These are phyloP conservation scores for Sanghuangporus baumii DNA, from an alignment of 1,284 basidiomycete species.

Conservation along the genomic window DNA sequence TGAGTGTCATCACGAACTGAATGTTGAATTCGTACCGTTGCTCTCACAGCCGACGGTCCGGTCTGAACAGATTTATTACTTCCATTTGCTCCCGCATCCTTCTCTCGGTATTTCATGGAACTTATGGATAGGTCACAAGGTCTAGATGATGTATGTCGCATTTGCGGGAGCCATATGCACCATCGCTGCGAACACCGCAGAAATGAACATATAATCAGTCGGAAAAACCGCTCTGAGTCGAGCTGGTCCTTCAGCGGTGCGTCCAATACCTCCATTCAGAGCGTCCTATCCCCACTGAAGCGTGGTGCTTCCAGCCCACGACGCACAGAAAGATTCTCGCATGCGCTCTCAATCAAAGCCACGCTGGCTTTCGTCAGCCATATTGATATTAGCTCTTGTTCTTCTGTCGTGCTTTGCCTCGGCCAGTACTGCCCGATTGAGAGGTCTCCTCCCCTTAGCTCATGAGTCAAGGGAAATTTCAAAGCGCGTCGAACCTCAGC, in stretches of 20 bases:
- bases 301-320: background rate
- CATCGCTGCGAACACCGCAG: background rate
- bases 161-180: background rate
- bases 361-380: slow-evolving; percentile 6
- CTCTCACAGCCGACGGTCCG: background rate
- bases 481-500: background rate
- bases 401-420: slow-evolving; percentile 4
- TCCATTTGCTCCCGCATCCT: background rate
- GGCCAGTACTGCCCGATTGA: background rate
- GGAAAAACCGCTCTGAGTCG: background rate
- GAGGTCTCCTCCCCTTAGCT: background rate
- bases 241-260: background rate
- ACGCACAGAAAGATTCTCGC: background rate
- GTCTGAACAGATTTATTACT: background rate
- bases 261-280: background rate
- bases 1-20: background rate
- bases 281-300: background rate
- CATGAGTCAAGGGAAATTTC: background rate
- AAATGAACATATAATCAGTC: background rate
- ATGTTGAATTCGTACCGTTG: background rate
- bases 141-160: background rate
- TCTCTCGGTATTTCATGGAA: background rate
- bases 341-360: background rate
- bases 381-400: slow-evolving; percentile 7
- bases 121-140: slow-evolving; percentile 2